These are phyloP conservation scores for Malbranchea zuffiana DNA, from an alignment of 2,329 filamentous ascomycete species.

Conservation along the genomic window DNA sequence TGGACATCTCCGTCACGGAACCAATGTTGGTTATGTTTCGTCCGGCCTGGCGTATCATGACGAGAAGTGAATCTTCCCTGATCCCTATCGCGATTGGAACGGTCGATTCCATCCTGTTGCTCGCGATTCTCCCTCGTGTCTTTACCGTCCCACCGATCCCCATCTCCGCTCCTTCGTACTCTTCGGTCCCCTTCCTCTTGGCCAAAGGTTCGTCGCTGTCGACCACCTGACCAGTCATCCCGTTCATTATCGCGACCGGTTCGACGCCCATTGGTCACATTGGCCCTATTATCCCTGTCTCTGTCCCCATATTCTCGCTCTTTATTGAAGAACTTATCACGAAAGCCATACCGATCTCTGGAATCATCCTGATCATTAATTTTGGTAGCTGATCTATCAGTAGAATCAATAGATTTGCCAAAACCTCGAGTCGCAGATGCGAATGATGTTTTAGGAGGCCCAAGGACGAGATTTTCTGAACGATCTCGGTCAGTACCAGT, in stretches of 20 bases:
- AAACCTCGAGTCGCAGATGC: constrained; percentile 57
- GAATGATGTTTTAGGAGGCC: constrained; percentile 73
- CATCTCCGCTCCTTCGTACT: constrained; percentile 33
- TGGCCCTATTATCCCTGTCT: constrained; percentile 26
- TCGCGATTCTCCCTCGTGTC: constrained; percentile 44
- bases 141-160: constrained; percentile 33
- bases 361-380: constrained; percentile 44
- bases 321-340: constrained; percentile 37
- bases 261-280: constrained; percentile 26
- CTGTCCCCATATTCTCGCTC: constrained; percentile 20
- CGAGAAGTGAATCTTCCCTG: constrained; percentile 43
- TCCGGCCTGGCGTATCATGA: constrained; percentile 55
- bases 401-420: constrained; percentile 38
- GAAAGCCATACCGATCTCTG: constrained; percentile 51
- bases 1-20: constrained; percentile 48
- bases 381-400: constrained; percentile 36
- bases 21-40: constrained; percentile 58
- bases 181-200: constrained; percentile 33
- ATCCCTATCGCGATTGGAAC: constrained; percentile 45
- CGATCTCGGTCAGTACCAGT: constrained; percentile 13
- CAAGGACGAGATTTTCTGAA: constrained; percentile 72
- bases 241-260: constrained; percentile 25
- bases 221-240: constrained; percentile 34
- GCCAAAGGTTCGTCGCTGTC: constrained; percentile 31
- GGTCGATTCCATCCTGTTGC: constrained; percentile 42